Evolutionary conservation across 208 protist genomes (phyloP).

Genomic region (Leishmania major): DNA sequence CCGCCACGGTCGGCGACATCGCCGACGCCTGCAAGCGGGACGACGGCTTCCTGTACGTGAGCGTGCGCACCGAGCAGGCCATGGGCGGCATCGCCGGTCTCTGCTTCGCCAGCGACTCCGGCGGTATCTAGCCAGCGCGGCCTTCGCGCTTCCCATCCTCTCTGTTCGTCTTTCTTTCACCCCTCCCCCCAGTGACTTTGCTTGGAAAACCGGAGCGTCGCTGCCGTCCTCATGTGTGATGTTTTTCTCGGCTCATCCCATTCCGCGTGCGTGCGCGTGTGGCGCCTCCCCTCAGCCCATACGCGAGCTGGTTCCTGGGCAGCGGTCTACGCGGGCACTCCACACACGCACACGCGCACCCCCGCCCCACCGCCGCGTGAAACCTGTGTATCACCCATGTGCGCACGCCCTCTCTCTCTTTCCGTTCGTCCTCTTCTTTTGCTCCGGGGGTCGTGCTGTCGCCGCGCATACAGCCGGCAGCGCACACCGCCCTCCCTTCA

Average conservation of each 20-base stretch:
- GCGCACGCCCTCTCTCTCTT: not conserved
- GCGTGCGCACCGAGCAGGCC: constrained; percentile 1
- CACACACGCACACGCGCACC: not conserved
- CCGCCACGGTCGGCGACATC: constrained; percentile 15
- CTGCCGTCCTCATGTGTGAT: not conserved
- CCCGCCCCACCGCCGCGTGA: too few species aligned
- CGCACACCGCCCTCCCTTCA: not conserved
- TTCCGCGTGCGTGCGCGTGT: not conserved
- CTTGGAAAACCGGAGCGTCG: not conserved
- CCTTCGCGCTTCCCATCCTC: not conserved
- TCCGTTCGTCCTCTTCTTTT: not conserved
- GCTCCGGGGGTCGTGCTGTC: not conserved
- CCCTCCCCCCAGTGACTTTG: not conserved
- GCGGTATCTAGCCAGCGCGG: too few species aligned
- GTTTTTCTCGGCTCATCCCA: not conserved
- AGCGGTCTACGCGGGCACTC: not conserved
- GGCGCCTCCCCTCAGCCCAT: too few species aligned
- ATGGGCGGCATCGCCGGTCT: not conserved
- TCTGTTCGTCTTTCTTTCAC: not conserved
- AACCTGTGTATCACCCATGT: not conserved
- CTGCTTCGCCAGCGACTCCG: not conserved
- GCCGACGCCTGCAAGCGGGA: constrained; percentile 1
- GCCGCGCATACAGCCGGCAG: too few species aligned
- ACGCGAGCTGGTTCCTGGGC: too few species aligned
- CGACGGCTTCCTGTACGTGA: constrained; percentile 28